phyloP scores from a whole-genome alignment of 371 early-diverging fungal species.

The Mucor racemosus region DNA sequence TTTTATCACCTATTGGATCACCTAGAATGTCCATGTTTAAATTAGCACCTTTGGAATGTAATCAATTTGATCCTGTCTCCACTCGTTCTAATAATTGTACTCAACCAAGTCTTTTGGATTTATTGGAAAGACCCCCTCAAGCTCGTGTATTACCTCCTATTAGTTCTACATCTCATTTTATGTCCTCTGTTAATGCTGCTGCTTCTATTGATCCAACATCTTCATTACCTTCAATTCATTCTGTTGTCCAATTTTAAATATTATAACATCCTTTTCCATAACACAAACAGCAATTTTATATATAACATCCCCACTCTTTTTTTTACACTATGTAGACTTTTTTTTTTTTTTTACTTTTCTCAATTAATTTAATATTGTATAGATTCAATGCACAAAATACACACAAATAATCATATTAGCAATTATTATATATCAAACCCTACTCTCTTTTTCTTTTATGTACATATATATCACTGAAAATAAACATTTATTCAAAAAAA shows the following conservation, averaged over 20 bases:
- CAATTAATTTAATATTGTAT: conserved; percentile 9
- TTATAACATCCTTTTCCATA: background rate
- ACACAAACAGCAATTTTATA: conserved; percentile 2
- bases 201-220: background rate
- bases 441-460: conserved; percentile 10
- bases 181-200: conserved; percentile 3
- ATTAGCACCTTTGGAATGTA: conserved; percentile 39
- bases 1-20: conserved; percentile 30
- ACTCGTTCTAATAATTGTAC: background rate
- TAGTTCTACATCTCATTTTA: conserved; percentile 9
- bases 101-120: conserved; percentile 34
- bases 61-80: conserved; percentile 20
- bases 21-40: conserved; percentile 27
- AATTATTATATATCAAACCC: conserved; percentile 10
- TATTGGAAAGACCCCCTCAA: conserved; percentile 52
- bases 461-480: background rate
- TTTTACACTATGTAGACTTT: background rate
- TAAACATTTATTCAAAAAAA: conserved; percentile 9
- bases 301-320: conserved; percentile 8
- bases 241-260: conserved; percentile 27
- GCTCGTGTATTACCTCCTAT: conserved; percentile 58
- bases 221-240: conserved; percentile 32
- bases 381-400: conserved; percentile 6
- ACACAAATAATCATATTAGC: background rate
- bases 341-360: background rate